phyloP scores from a whole-genome alignment of 2,329 filamentous ascomycete species.

The Pestalotiopsis sp. region DNA sequence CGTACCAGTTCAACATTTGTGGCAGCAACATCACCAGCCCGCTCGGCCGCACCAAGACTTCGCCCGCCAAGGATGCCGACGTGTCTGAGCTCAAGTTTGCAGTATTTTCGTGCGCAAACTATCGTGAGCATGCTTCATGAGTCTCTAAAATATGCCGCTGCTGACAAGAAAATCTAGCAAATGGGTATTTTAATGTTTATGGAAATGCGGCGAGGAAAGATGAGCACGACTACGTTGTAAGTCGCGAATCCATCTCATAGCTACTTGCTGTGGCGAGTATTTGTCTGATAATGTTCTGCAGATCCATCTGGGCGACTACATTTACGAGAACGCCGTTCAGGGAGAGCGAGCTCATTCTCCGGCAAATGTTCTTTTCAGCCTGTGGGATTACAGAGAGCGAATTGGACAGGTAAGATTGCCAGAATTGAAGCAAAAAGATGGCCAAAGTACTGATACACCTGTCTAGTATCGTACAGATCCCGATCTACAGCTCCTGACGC shows the following conservation, averaged over 20 bases:
- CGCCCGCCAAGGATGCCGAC: constrained; percentile 28
- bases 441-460: background rate
- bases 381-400: constrained; percentile 46
- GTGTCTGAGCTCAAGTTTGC: constrained; percentile 31
- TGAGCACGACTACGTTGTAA: constrained; percentile 46
- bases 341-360: constrained; percentile 29
- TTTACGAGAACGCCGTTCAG: constrained; percentile 59
- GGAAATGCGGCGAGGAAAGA: constrained; percentile 44
- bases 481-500: constrained; percentile 41
- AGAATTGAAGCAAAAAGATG: background rate
- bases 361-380: constrained; percentile 30
- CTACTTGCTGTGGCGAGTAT: background rate
- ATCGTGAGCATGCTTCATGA: constrained; percentile 24
- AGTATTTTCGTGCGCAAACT: constrained; percentile 36
- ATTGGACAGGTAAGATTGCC: constrained; percentile 30
- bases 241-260: constrained; percentile 15
- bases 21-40: constrained; percentile 30
- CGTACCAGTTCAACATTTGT: constrained; percentile 31
- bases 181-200: constrained; percentile 49
- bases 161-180: too few relatives aligned
- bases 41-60: constrained; percentile 36
- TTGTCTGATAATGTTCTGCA: constrained; percentile 1
- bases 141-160: too few relatives aligned
- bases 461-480: constrained; percentile 41
- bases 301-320: constrained; percentile 51